phyloP scores from a whole-genome alignment of 2,329 filamentous ascomycete species.

The Raffaelea deltoideospora region DNA sequence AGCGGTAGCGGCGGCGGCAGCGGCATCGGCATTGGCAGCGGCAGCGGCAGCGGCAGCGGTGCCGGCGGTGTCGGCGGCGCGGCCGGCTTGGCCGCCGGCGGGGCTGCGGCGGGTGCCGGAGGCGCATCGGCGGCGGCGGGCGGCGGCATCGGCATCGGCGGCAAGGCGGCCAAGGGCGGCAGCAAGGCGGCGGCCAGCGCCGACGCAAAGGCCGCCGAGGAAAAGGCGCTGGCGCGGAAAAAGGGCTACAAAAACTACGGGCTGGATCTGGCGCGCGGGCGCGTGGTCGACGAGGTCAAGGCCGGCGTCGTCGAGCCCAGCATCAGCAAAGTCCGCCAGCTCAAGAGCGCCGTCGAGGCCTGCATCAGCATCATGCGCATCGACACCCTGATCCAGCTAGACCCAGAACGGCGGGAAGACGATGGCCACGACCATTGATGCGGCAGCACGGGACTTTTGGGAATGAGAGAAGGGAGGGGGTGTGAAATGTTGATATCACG shows the following conservation, averaged over 20 bases:
- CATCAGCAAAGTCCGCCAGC: constrained; percentile 94
- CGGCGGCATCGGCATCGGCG: not conserved
- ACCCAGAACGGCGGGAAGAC: constrained; percentile 69
- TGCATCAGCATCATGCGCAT: constrained; percentile 99
- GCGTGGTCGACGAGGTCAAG: constrained; percentile 87
- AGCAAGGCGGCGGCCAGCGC: no score
- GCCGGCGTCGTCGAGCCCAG: constrained; percentile 89
- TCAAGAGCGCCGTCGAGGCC: constrained; percentile 96
- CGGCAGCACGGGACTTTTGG: no score
- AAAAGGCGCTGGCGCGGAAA: constrained; percentile 79
- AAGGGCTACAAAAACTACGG: constrained; percentile 99
- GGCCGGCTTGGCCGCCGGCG: no score
- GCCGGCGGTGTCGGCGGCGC: no score
- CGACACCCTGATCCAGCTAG: constrained; percentile 94
- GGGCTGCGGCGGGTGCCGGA: not conserved
- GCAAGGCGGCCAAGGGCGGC: no score
- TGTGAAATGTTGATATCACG: not conserved
- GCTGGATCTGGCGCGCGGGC: constrained; percentile 75
- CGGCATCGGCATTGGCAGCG: no score
- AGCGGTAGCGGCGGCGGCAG: no score
- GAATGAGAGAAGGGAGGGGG: constrained; percentile 17
- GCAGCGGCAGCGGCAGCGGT: no score
- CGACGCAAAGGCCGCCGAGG: constrained; percentile 48
- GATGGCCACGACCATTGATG: constrained; percentile 84
- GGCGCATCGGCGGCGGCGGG: not conserved